Percentiles rank a stretch among this genome's conserved stretches.
Evolutionary conservation across 2,329 filamentous ascomycete species (phyloP).

Genomic region (Monilinia fructigena): DNA sequence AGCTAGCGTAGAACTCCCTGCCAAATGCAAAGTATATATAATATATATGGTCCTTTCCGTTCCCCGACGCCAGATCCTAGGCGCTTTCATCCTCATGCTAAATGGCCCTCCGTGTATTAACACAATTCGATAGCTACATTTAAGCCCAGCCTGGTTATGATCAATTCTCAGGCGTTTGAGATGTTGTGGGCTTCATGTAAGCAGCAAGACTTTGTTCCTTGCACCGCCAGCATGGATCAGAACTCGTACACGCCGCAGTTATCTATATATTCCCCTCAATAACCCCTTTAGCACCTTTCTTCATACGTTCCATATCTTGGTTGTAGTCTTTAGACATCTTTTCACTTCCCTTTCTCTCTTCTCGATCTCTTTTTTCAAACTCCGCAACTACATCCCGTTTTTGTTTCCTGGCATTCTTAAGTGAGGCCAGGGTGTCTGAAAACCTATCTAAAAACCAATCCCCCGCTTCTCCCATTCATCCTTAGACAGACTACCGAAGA

Average conservation of each 20-base stretch:
- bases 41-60: neutral
- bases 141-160: neutral
- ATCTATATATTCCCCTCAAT: conserved; percentile 21
- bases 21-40: conserved; percentile 1
- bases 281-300: conserved; percentile 30
- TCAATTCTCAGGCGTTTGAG: neutral
- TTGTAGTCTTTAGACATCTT: conserved; percentile 31
- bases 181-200: neutral
- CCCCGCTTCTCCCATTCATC: conserved; percentile 40
- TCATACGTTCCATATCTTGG: conserved; percentile 36
- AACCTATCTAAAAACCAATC: conserved; percentile 38
- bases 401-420: conserved; percentile 33
- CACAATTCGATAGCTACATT: neutral
- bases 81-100: neutral
- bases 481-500: conserved; percentile 33
- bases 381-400: conserved; percentile 32
- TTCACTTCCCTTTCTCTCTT: conserved; percentile 34
- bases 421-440: conserved; percentile 27
- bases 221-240: neutral
- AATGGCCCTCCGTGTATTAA: neutral
- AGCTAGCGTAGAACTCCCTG: conserved; percentile 18
- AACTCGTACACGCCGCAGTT: no score
- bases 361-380: conserved; percentile 37
- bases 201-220: neutral
- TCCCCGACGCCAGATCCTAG: neutral